Evolutionary conservation across 306 rosid genomes (phyloP), one percentile per base, ranked within the genome.

Genomic region (Castanea crenata): DNA sequence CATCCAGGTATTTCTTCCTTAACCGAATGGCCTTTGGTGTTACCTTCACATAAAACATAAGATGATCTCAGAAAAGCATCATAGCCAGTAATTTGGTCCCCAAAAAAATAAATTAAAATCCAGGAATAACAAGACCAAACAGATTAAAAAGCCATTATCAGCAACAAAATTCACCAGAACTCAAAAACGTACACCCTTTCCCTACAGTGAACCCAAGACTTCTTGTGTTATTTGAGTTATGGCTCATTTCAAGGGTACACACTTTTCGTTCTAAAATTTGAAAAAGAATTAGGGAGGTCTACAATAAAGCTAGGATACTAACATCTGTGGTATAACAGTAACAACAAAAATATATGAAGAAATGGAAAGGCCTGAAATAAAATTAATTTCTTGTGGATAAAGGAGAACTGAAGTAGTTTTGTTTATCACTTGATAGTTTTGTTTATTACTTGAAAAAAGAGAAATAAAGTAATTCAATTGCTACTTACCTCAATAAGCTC

Each of bases 1-100:
- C 98, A 32, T 95, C 99, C 76, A 93, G 90, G 81, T 93, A 93
- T 80, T 90, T 95, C 87, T 95, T 95, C 83, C 99, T 85, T 69
- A 95, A 83, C 64, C 99, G 88, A 69, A 95, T 91, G 64, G 90
- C 76, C 86, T 93, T 93, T 32, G 99, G 99, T 25, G 99, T 95
- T 78, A 95, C 99, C 99, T 95, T 79, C 81, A 81, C 7, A 55
- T 6, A 25, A 12, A 59, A 15, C 58, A 76, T 21, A 74, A 62
- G 62, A 78, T 5, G 4, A 64, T 80, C 13, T 34, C 5, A 31
- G 18, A 63, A 63, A 64, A 69, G 54, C 68, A 58, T 34, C 23
- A 55, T 19, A 5, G 0, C 25, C 35, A 32, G 12, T 4, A 59
- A 23, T 23, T 61, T 9, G 67, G 67, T 27, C 34, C 18, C 46